Percentiles rank a stretch among this genome's conserved stretches.
Evolutionary conservation across 2,329 filamentous ascomycete species (phyloP).

Genomic region (Cladosporium sp.): DNA sequence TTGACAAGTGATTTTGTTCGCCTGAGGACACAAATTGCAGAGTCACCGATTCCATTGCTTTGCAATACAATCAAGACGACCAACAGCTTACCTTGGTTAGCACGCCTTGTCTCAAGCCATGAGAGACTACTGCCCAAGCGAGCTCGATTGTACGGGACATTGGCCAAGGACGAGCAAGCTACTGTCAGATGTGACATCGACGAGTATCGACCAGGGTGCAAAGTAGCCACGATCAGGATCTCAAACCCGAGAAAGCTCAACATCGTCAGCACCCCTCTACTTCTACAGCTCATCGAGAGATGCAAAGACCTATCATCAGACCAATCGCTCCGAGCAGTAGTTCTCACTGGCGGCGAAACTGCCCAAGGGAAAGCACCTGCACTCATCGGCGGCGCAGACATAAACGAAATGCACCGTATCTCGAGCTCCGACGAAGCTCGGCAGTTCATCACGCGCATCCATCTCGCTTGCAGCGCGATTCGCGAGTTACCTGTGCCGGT

Average conservation of each 20-base stretch:
- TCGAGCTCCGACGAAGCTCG: slow-evolving; percentile 32
- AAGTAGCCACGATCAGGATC: slow-evolving; percentile 29
- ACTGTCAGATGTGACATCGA: background rate
- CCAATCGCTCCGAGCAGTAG: slow-evolving; percentile 26
- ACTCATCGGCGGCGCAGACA: slow-evolving; percentile 35
- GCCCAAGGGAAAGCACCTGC: slow-evolving; percentile 27
- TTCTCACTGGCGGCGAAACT: slow-evolving; percentile 28
- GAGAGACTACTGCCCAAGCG: background rate
- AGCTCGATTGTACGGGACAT: background rate
- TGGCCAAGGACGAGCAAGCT: background rate
- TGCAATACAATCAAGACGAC: background rate
- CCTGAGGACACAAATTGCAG: background rate
- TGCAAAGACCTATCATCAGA: slow-evolving; percentile 22
- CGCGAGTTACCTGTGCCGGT: slow-evolving; percentile 41
- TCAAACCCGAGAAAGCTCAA: slow-evolving; percentile 33
- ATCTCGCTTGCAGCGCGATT: slow-evolving; percentile 36
- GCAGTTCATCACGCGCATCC: slow-evolving; percentile 39
- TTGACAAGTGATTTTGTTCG: no score
- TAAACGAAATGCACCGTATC: slow-evolving; percentile 31
- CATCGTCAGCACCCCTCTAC: slow-evolving; percentile 27
- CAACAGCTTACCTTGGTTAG: background rate
- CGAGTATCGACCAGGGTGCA: slow-evolving; percentile 18
- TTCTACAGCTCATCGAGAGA: slow-evolving; percentile 23
- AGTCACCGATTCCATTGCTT: background rate
- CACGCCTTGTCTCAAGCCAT: background rate